Percentiles rank a stretch among this genome's conserved stretches.
Conservation (phyloP, 768 basidiomycete genomes). For the Mycena albidolilacea region DNA sequence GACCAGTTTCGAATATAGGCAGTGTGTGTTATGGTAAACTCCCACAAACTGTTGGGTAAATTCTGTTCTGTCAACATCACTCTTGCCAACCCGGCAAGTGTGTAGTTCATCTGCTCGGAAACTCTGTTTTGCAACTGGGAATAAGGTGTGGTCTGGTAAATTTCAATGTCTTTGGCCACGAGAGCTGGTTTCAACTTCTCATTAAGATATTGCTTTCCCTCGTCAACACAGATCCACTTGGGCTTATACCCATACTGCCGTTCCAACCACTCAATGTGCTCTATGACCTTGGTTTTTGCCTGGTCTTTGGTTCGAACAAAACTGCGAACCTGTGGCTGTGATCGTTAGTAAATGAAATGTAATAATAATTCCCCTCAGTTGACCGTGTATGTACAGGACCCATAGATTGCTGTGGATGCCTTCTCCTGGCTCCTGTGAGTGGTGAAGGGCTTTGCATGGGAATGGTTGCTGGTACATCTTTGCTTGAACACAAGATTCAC, state of each 20-base stretch:
- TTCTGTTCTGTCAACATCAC: constrained; percentile 50
- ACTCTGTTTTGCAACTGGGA: constrained; percentile 57
- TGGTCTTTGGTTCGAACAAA: constrained; percentile 40
- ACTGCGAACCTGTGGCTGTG: constrained; percentile 20
- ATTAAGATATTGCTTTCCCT: constrained; percentile 50
- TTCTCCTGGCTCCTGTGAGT: constrained; percentile 9
- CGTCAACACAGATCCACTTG: constrained; percentile 42
- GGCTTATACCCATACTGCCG: constrained; percentile 29
- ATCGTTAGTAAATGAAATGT: constrained; percentile 9
- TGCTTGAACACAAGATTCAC: constrained; percentile 22
- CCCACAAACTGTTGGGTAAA: constrained; percentile 40
- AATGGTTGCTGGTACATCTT: constrained; percentile 24
- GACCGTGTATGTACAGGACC: too few relatives aligned
- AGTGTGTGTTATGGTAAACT: constrained; percentile 40
- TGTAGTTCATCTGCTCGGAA: constrained; percentile 54
- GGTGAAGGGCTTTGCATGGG: constrained; percentile 17
- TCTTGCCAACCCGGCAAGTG: constrained; percentile 43
- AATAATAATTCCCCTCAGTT: too few relatives aligned
- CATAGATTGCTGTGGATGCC: too few relatives aligned
- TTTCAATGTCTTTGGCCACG: constrained; percentile 43
- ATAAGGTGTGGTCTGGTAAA: constrained; percentile 52
- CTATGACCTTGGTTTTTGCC: constrained; percentile 37
- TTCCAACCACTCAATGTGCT: constrained; percentile 36
- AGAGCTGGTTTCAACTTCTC: constrained; percentile 41
- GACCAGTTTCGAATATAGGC: constrained; percentile 42